Conservation (phyloP, 495 filamentous ascomycete species). For the Astrothelium subdiscretum region DNA sequence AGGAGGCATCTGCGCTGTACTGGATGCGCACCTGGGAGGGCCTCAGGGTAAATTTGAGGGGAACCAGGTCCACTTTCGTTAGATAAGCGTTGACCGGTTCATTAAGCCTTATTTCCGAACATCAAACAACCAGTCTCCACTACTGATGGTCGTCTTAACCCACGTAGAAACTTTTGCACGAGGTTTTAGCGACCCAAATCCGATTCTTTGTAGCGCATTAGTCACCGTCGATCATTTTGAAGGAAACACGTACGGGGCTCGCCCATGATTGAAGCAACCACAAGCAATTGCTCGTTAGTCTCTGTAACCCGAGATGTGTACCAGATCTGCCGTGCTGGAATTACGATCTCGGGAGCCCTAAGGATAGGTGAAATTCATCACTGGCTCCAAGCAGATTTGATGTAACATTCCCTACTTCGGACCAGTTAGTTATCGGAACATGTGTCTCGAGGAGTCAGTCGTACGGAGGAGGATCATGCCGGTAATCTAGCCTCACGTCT, state of each 20-base stretch:
- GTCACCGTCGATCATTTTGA: neutral
- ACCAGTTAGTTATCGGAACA: neutral
- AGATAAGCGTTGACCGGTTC: no score
- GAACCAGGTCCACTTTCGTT: no score
- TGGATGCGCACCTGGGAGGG: slow-evolving; percentile 31
- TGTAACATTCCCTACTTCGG: neutral
- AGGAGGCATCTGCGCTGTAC: slow-evolving; percentile 25
- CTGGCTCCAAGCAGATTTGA: neutral
- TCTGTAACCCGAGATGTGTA: neutral
- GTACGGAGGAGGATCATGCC: neutral
- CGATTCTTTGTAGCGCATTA: neutral
- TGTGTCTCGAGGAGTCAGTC: neutral
- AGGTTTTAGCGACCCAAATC: neutral
- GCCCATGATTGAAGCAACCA: neutral
- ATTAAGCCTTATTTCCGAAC: no score
- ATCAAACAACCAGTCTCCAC: neutral
- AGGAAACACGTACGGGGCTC: neutral
- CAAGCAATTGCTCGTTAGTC: neutral
- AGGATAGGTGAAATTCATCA: neutral
- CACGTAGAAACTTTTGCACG: neutral
- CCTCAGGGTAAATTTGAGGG: slow-evolving; percentile 30
- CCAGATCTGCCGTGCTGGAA: neutral
- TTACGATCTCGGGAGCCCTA: neutral
- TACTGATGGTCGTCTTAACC: neutral
- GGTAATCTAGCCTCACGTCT: neutral